Evolutionary conservation across 2,329 filamentous ascomycete genomes (phyloP).

Genomic region (Drechslerella coelobrocha): DNA sequence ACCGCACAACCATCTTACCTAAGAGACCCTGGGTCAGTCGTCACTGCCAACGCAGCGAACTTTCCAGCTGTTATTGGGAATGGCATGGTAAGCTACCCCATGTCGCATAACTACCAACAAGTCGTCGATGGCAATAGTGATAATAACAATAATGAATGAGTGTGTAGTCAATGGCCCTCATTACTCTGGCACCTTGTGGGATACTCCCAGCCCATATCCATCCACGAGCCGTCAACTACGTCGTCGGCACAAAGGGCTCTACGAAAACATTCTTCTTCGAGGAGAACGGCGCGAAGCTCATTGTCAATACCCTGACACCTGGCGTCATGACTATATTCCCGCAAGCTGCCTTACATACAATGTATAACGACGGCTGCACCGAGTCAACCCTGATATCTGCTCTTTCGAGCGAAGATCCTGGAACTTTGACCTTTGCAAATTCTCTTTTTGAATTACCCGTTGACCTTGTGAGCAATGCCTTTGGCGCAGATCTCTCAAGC

Average conservation of each 20-base stretch:
- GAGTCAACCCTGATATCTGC: conserved; percentile 63
- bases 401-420: conserved; percentile 62
- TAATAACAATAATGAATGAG: not conserved
- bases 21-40: conserved; percentile 61
- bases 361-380: conserved; percentile 64
- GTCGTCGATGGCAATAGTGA: not conserved
- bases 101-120: too few species aligned
- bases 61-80: conserved; percentile 62
- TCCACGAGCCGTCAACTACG: conserved; percentile 62
- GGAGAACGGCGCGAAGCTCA: conserved; percentile 62
- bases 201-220: conserved; percentile 65
- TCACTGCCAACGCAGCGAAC: conserved; percentile 64
- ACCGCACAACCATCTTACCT: conserved; percentile 59
- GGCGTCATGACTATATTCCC: conserved; percentile 64
- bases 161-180: conserved; percentile 58
- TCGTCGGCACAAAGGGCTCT: conserved; percentile 62
- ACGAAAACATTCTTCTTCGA: conserved; percentile 64
- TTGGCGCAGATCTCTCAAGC: conserved; percentile 57
- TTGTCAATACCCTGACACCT: conserved; percentile 59
- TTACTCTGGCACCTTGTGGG: conserved; percentile 63
- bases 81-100: conserved; percentile 58
- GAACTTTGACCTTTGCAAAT: conserved; percentile 63
- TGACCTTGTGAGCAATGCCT: conserved; percentile 60
- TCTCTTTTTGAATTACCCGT: conserved; percentile 59
- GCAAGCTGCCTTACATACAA: conserved; percentile 61